A percentile compares a stretch with the other conserved stretches of the same genome.
These are phyloP conservation scores for Apiospora aurea DNA, from an alignment of 2,329 filamentous ascomycete species.

Conservation along the genomic window DNA sequence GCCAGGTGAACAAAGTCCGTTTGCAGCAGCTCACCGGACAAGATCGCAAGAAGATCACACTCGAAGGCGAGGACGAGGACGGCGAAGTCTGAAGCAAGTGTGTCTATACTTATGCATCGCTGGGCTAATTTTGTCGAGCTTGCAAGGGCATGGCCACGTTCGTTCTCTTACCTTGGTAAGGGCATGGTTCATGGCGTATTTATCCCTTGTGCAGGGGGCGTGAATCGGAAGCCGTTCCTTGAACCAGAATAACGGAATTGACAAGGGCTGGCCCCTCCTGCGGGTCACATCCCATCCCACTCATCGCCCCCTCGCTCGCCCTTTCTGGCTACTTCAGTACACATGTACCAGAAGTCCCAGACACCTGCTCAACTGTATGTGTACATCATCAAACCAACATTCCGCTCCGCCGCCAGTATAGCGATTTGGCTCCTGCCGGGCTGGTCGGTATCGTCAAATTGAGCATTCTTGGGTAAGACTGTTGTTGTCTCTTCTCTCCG, in stretches of 20 bases:
- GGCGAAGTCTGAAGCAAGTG: slow-evolving; percentile 51
- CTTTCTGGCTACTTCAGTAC: slow-evolving; percentile 15
- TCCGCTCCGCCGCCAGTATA: slow-evolving; percentile 29
- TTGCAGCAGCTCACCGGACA: slow-evolving; percentile 85
- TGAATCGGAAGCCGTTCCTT: slow-evolving; percentile 35
- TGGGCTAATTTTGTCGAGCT: slow-evolving; percentile 37
- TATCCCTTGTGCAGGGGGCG: slow-evolving; percentile 25
- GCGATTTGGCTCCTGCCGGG: slow-evolving; percentile 22
- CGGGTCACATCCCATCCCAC: slow-evolving; percentile 15
- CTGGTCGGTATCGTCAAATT: slow-evolving; percentile 36
- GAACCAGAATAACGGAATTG: slow-evolving; percentile 24
- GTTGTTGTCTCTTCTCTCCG: slow-evolving; percentile 34
- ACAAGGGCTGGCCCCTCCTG: slow-evolving; percentile 9
- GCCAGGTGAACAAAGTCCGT: slow-evolving; percentile 89
- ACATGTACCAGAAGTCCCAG: slow-evolving; percentile 30
- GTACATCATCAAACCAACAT: slow-evolving; percentile 44
- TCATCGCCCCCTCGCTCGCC: slow-evolving; percentile 8
- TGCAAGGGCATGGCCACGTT: slow-evolving; percentile 38
- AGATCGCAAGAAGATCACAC: slow-evolving; percentile 87
- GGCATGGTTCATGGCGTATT: slow-evolving; percentile 35
- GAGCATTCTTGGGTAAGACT: slow-evolving; percentile 42
- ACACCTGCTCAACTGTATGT: slow-evolving; percentile 34
- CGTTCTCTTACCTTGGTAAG: slow-evolving; percentile 33
- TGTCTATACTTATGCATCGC: slow-evolving; percentile 36
- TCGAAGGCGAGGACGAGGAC: slow-evolving; percentile 72